These are phyloP conservation scores for Fagopyrum esculentum DNA, from an alignment of 148 eudicot species.

Conservation along the genomic window DNA sequence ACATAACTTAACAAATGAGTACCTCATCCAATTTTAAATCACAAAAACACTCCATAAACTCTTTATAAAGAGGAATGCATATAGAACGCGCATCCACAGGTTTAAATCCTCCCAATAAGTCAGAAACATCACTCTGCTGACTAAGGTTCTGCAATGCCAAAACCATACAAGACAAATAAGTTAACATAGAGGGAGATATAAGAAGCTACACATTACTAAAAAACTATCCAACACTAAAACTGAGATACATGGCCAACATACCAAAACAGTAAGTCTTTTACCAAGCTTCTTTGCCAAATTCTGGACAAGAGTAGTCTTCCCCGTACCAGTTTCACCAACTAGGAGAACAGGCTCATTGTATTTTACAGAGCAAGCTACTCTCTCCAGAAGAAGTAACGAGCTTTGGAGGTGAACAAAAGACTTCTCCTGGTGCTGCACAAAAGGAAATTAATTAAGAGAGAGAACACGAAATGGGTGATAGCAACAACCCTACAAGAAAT, in stretches of 20 bases:
- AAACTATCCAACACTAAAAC: neutral
- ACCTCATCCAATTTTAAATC: constrained; percentile 58
- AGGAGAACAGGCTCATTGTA: constrained; percentile 86
- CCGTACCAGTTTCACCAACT: constrained; percentile 99
- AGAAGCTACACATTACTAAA: neutral
- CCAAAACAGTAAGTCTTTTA: constrained; percentile 89
- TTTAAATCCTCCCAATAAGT: constrained; percentile 85
- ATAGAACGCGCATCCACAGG: constrained; percentile 73
- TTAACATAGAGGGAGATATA: neutral
- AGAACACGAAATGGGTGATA: neutral
- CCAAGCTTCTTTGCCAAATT: constrained; percentile 69
- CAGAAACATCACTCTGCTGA: constrained; percentile 97
- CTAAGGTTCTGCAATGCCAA: constrained; percentile 67
- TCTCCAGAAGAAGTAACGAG: constrained; percentile 69
- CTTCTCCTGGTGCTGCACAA: constrained; percentile 39
- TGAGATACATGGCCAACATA: constrained; percentile 23
- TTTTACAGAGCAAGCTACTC: constrained; percentile 81
- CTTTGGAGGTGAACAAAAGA: constrained; percentile 74
- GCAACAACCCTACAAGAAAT: constrained; percentile 4
- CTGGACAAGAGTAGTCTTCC: constrained; percentile 97
- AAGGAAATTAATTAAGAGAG: constrained; percentile 7
- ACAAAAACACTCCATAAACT: constrained; percentile 56
- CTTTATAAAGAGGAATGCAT: constrained; percentile 73
- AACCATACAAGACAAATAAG: neutral
- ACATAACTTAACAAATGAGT: constrained; percentile 9